A percentile compares a stretch with the other conserved stretches of the same genome.
Evolutionary conservation across 2,329 filamentous ascomycete genomes (phyloP).

Genomic region (Fusarium decemcellulare): DNA sequence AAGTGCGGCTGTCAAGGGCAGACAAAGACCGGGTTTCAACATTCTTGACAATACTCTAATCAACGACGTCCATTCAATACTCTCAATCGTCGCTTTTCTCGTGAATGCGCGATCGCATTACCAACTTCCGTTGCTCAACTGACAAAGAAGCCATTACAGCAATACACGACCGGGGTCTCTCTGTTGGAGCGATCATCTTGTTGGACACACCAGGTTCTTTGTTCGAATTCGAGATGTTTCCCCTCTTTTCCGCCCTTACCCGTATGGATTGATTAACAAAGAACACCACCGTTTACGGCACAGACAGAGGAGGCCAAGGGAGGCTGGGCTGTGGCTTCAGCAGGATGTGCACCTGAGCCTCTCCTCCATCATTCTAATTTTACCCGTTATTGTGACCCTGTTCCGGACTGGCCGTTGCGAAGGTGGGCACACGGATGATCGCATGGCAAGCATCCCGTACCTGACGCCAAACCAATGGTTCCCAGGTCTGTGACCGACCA

Average conservation of each 20-base stretch:
- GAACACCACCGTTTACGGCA: neutral
- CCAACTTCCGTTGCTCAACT: neutral
- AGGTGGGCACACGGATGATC: neutral
- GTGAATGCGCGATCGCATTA: constrained; percentile 18
- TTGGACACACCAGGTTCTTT: constrained; percentile 23
- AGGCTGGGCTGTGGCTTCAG: constrained; percentile 1
- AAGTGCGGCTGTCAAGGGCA: neutral
- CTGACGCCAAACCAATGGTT: too few species aligned
- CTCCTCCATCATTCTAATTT: constrained; percentile 28
- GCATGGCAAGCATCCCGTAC: neutral
- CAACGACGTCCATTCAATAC: constrained; percentile 13
- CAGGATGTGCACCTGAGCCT: constrained; percentile 2
- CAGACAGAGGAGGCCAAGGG: neutral
- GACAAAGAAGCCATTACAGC: constrained; percentile 19
- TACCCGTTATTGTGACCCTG: constrained; percentile 33
- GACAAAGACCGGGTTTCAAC: constrained; percentile 20
- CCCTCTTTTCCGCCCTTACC: constrained; percentile 21
- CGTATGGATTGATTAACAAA: constrained; percentile 24
- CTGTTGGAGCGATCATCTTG: neutral
- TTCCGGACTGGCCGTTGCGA: constrained; percentile 14
- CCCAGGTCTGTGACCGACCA: neutral
- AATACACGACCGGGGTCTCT: neutral
- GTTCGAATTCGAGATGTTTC: constrained; percentile 9
- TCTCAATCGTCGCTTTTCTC: neutral
- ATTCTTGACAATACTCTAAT: constrained; percentile 22